A percentile compares a stretch with the other conserved stretches of the same genome.
phyloP scores from a whole-genome alignment of 192 early-diverging fungal species.

The Diversispora epigaea region DNA sequence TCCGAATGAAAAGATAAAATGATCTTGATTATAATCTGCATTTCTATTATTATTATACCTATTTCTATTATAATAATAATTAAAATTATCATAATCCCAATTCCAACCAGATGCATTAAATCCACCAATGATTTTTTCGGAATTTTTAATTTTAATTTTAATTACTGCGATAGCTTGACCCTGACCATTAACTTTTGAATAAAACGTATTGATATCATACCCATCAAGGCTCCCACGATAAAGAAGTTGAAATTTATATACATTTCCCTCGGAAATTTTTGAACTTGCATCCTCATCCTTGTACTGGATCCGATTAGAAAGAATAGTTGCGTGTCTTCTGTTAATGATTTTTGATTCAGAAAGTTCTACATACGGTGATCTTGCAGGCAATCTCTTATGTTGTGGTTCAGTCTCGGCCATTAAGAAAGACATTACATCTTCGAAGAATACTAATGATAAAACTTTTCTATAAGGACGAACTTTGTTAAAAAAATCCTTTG shows the following conservation, averaged over 20 bases:
- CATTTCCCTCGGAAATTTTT: too few relatives aligned
- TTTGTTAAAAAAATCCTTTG: constrained; percentile 2
- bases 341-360: background rate
- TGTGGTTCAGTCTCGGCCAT: background rate
- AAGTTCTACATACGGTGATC: too few relatives aligned
- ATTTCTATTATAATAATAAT: too few relatives aligned
- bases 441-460: background rate
- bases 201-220: background rate
- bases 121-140: constrained; percentile 13
- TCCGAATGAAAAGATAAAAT: too few relatives aligned
- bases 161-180: constrained; percentile 2
- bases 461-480: constrained; percentile 14
- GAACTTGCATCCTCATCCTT: too few relatives aligned
- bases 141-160: background rate
- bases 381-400: background rate
- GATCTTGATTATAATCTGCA: too few relatives aligned
- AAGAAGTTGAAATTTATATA: background rate
- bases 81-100: too few relatives aligned
- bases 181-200: constrained; percentile 22
- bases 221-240: constrained; percentile 19
- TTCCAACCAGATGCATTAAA: constrained; percentile 26
- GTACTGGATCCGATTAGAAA: constrained; percentile 12
- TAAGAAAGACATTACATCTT: constrained; percentile 9
- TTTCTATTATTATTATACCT: too few relatives aligned
- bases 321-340: background rate